Conservation (phyloP, 108 stramenopile genomes). For the Epithemia pelagica region DNA sequence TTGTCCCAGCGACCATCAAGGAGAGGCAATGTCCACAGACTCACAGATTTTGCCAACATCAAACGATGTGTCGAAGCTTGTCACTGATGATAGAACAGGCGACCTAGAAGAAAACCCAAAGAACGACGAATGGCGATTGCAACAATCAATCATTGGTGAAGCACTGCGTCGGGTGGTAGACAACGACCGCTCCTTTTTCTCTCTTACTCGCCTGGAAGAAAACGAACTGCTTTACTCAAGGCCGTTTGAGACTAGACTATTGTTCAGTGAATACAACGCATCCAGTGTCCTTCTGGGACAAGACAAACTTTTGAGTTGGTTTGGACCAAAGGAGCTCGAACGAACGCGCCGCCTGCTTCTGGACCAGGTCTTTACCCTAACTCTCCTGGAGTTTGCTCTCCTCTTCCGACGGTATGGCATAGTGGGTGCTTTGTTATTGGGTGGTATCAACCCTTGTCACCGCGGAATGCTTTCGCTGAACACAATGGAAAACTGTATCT, state of each 20-base stretch:
- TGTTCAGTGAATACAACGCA: neutral
- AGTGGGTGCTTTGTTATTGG: conserved; percentile 44
- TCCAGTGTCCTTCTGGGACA: neutral
- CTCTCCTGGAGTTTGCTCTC: conserved; percentile 64
- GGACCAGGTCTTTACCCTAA: conserved; percentile 26
- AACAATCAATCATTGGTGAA: conserved; percentile 6
- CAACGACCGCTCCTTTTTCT: conserved; percentile 34
- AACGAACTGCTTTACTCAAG: conserved; percentile 16
- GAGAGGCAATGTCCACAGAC: conserved; percentile 5
- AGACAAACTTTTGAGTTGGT: conserved; percentile 31
- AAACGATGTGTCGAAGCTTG: conserved; percentile 2
- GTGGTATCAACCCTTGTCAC: conserved; percentile 58
- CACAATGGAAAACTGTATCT: too few species aligned
- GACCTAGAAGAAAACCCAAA: too few species aligned
- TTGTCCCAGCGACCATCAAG: neutral
- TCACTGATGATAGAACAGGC: neutral
- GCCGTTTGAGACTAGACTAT: neutral
- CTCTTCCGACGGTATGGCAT: conserved; percentile 56
- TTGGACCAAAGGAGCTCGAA: conserved; percentile 14
- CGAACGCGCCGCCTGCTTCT: conserved; percentile 17
- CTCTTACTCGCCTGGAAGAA: conserved; percentile 20
- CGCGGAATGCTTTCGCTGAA: conserved; percentile 13
- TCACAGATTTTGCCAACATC: neutral
- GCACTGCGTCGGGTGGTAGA: conserved; percentile 9
- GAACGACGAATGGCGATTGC: neutral